Conservation (phyloP, 257 asterid genomes). For the Jacaranda mimosifolia region DNA sequence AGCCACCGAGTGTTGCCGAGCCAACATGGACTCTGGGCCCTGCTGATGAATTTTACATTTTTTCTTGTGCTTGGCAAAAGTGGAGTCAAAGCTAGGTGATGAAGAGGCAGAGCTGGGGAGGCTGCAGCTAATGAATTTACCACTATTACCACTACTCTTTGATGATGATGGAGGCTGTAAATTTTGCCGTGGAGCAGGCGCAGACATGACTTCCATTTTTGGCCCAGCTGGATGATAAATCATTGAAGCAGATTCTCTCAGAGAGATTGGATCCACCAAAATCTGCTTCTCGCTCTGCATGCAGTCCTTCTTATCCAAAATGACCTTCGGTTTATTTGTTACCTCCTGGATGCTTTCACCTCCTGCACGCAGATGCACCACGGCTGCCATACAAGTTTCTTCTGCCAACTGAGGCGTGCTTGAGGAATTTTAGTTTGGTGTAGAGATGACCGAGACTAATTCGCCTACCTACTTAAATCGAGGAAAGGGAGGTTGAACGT, state of each 20-base stretch:
- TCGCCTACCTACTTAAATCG: conserved; percentile 33
- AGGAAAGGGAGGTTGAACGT: conserved; percentile 41
- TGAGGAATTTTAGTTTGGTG: background rate
- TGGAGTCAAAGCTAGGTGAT: conserved; percentile 51
- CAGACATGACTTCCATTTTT: background rate
- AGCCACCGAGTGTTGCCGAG: conserved; percentile 78
- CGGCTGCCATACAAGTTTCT: too few species aligned
- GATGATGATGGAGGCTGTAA: conserved; percentile 33
- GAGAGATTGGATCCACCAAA: conserved; percentile 70
- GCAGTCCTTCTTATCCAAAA: conserved; percentile 39
- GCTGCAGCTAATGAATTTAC: conserved; percentile 64
- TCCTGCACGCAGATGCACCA: too few species aligned
- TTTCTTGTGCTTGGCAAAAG: conserved; percentile 42
- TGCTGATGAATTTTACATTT: conserved; percentile 31
- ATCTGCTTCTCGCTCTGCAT: conserved; percentile 64
- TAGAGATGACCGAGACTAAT: background rate
- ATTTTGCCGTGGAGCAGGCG: too few species aligned
- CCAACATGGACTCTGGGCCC: conserved; percentile 34
- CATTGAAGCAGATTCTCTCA: conserved; percentile 34
- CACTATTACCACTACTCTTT: conserved; percentile 1
- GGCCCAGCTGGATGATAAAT: background rate
- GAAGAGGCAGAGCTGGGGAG: conserved; percentile 65
- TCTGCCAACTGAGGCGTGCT: background rate
- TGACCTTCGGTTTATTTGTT: background rate
- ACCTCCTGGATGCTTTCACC: background rate